Base-by-base conservation (phyloP, 2,329 filamentous ascomycete genomes). In the Balansia obtecta region DNA sequence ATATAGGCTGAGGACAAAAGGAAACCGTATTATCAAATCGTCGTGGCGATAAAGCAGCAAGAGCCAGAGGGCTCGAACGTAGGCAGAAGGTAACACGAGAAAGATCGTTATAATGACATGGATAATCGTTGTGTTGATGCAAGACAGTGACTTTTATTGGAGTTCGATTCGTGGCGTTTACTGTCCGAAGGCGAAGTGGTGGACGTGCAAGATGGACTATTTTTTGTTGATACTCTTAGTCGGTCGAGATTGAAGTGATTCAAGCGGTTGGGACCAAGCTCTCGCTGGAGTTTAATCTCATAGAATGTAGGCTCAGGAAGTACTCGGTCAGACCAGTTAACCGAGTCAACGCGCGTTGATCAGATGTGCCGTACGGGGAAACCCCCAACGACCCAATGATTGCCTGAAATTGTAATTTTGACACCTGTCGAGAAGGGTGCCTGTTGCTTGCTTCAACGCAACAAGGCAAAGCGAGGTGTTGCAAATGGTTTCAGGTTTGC, bases 21-120 rank as follows among this genome's bases (percentile, higher is more conserved):
- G 62, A 64, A 64, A 38, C 58, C 52, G 54, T 56, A 61, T 59
- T 62, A 59, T 64, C 52, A 59, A 63, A 59, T 55, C 50, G 62
- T 65, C 60, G 63, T 63, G 55, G 61, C 50, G 57, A 53, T 49
- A 55, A 60, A 55, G 54, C 57, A 55, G 53, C 49, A 56, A 51
- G 62, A 63, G 61, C 61, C 57, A 51, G 56, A 54, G 45, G 61
- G 62, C 60, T 61, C 56, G 54, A 54, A 55, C 60, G 22, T 51
- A 60, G 54, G 52, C 59, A 58, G 54, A 61, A 61, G 59, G 56
- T 57, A 58, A 66, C 63, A 57, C 59, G 58, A 61, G 55, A 58
- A 60, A 50, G 61, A 62, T 68, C 69, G 69, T 72, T 72, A 72
- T 65, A 57, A 64, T 61, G 63, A 71, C 69, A 72, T 72, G 61